Conservation (phyloP, 164 flowering plant species). For the Berberis vulgaris region DNA sequence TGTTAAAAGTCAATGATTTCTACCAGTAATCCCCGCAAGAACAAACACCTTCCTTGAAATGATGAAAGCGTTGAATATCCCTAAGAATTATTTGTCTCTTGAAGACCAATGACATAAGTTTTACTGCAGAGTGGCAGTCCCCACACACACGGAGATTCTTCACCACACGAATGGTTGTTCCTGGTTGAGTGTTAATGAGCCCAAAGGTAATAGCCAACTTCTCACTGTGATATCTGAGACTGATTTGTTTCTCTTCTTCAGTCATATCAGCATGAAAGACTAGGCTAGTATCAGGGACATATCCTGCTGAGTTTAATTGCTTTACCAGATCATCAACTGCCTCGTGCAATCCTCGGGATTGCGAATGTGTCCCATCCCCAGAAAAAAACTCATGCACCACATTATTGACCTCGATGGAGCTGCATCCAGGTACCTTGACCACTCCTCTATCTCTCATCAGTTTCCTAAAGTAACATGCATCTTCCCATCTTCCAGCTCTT, state of each 20-base stretch:
- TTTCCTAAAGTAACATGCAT: slow-evolving; percentile 41
- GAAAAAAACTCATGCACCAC: slow-evolving; percentile 68
- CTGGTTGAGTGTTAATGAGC: slow-evolving; percentile 32
- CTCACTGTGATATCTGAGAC: not conserved
- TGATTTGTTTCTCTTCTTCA: slow-evolving; percentile 29
- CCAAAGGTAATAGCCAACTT: not conserved
- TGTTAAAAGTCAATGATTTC: not conserved
- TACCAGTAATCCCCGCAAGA: slow-evolving; percentile 80
- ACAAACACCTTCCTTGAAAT: slow-evolving; percentile 53
- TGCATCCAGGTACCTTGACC: slow-evolving; percentile 62
- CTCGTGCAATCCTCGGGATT: slow-evolving; percentile 28
- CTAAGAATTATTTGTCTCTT: slow-evolving; percentile 49
- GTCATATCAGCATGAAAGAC: slow-evolving; percentile 20
- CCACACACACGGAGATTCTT: slow-evolving; percentile 71
- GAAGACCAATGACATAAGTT: slow-evolving; percentile 41
- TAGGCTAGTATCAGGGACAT: slow-evolving; percentile 57
- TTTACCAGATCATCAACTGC: slow-evolving; percentile 45
- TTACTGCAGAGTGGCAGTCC: slow-evolving; percentile 71
- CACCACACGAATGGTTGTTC: slow-evolving; percentile 64
- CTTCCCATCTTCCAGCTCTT: slow-evolving; percentile 57
- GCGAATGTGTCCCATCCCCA: slow-evolving; percentile 42
- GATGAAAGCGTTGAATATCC: slow-evolving; percentile 70
- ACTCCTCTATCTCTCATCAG: slow-evolving; percentile 54
- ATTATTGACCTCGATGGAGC: slow-evolving; percentile 59
- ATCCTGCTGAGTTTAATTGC: slow-evolving; percentile 52